Conservation (phyloP, 768 basidiomycete species). For the Trametes coccinea region DNA sequence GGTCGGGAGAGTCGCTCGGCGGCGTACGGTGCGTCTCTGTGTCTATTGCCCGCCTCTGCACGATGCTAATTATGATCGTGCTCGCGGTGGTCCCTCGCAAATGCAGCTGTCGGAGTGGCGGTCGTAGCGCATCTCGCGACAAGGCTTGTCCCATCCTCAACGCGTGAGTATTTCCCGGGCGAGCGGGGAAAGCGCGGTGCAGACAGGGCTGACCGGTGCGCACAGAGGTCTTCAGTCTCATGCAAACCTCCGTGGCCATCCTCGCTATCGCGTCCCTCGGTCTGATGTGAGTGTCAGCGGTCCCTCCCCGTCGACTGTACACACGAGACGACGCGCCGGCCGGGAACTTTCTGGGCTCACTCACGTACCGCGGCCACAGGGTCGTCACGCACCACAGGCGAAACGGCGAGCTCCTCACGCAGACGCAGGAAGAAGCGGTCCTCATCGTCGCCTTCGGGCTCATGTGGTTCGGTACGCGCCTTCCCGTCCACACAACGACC, state of each 20-base stretch:
- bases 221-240: constrained; percentile 34
- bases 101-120: constrained; percentile 23
- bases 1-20: constrained; percentile 19
- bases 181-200: background rate
- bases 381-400: constrained; percentile 66
- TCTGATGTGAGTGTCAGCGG: constrained; percentile 50
- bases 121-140: constrained; percentile 24
- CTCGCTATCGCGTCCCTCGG: constrained; percentile 66
- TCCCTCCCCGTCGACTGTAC: no score
- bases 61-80: no score
- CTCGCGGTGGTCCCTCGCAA: no score
- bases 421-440: constrained; percentile 71
- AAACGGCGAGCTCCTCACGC: constrained; percentile 62
- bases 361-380: constrained; percentile 37
- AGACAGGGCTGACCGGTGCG: background rate
- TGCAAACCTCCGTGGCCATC: constrained; percentile 73
- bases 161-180: constrained; percentile 17
- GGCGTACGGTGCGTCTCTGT: constrained; percentile 16
- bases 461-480: constrained; percentile 70
- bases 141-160: constrained; percentile 21
- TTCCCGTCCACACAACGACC: background rate
- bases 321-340: background rate
- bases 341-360: background rate
- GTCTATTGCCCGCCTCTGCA: background rate
- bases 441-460: constrained; percentile 71